A percentile compares a stretch with the other conserved stretches of the same genome.
These are phyloP conservation scores for Coemansia javaensis DNA, from an alignment of 192 early-diverging fungal genomes.

Conservation along the genomic window DNA sequence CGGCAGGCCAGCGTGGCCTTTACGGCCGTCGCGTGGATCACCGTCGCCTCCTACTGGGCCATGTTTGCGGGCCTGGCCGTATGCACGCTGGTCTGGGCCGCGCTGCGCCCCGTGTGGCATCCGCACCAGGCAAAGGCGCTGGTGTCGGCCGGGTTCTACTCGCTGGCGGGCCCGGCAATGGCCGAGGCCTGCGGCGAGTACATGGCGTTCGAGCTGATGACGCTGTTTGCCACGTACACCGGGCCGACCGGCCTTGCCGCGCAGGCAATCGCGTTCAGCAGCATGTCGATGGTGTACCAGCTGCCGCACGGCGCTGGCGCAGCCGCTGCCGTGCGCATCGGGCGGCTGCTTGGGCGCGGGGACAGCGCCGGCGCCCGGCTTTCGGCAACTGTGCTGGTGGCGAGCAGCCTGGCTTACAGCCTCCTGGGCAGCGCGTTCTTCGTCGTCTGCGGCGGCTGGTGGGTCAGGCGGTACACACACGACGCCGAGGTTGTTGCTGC, in stretches of 20 bases:
- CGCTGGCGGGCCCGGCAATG: constrained; percentile 69
- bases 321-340: constrained; percentile 53
- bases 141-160: constrained; percentile 35
- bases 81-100: constrained; percentile 60
- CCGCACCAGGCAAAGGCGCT: constrained; percentile 45
- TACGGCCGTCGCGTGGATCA: constrained; percentile 79
- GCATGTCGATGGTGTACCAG: constrained; percentile 52
- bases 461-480: constrained; percentile 58
- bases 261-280: constrained; percentile 57
- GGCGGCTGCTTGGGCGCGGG: constrained; percentile 43
- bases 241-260: constrained; percentile 52
- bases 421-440: constrained; percentile 47
- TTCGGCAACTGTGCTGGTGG: constrained; percentile 28
- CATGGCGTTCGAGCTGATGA: constrained; percentile 53
- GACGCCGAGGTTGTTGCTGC: constrained; percentile 22
- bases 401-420: constrained; percentile 49
- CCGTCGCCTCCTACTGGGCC: constrained; percentile 69
- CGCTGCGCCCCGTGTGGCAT: constrained; percentile 58
- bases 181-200: constrained; percentile 67
- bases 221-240: constrained; percentile 52
- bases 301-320: constrained; percentile 54
- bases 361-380: constrained; percentile 50
- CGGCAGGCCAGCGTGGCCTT: constrained; percentile 58
- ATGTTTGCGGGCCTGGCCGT: constrained; percentile 62
- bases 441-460: constrained; percentile 31